Evolutionary conservation across 139 green algal genomes (phyloP), one percentile per base, ranked within the genome.

Genomic region (Picochlorum sp.): DNA sequence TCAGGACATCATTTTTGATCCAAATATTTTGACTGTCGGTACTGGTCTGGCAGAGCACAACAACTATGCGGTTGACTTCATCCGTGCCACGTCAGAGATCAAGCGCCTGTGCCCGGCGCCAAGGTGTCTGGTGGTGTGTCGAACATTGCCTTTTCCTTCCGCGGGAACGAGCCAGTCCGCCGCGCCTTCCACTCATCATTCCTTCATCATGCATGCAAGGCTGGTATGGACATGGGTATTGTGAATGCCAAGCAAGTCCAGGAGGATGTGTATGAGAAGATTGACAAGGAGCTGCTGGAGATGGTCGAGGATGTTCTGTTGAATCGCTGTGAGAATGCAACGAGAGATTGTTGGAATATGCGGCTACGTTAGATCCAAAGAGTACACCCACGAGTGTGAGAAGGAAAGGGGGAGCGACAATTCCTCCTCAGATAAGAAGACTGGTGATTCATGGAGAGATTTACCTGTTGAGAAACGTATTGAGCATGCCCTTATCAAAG

Each of bases 191-290:
- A 98, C 81, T 84, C 63, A 13, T 86, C 88, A 18, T 98, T 98
- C 81, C 78, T 98, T 69, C 78, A 97, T 79, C 86, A 97, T 73
- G 92, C 90, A 7, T 96, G 88, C 76, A 74, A 78, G 34, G 89
- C 90, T 2, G 93, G 93, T 71, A 98, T 98, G 92, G 93, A 98
- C 86, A 98, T 98, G 93, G 93, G 92, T 72, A 98, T 98, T 58
- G 93, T 98, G 13, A 98, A 98, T 74, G 83, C 93, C 0, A 81
- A 76, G 2, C 77, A 94, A 77, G 90, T 96, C 1, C 85, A 81
- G n/a, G 86, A 88, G 61, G 93, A 99, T 63, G 83, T 79, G 65
- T 99, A 99, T 63, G 79, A 88, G 65, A 94, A 96, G 71, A 83
- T 98, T n/a, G 88, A 97, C 83, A 97, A 96, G 84, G 89, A 95